These are phyloP conservation scores for Pythium oligandrum DNA, from an alignment of 352 stramenopile species.

Conservation along the genomic window DNA sequence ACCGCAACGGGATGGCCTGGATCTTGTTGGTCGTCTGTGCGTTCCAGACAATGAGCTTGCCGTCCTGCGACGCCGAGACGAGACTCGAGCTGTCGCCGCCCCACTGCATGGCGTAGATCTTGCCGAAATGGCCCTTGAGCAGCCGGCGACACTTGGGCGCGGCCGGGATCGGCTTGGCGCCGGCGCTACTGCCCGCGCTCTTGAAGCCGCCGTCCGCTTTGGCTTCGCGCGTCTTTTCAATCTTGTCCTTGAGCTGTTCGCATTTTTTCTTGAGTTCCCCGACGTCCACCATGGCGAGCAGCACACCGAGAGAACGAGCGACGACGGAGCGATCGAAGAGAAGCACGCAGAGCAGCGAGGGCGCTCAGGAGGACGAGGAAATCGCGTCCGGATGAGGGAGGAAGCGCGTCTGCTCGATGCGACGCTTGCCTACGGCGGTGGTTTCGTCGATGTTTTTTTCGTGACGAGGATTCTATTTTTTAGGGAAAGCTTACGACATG, in stretches of 20 bases:
- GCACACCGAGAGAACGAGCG: no score
- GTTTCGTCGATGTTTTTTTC: no score
- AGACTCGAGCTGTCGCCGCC: constrained; percentile 87
- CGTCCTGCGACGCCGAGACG: constrained; percentile 96
- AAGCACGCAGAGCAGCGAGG: no score
- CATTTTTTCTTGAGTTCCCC: constrained; percentile 86
- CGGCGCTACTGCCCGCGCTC: constrained; percentile 38
- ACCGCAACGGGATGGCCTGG: constrained; percentile 95
- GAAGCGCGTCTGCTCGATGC: no score
- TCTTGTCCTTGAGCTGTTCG: constrained; percentile 83
- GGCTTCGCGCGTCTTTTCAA: constrained; percentile 74
- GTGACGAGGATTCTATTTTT: no score
- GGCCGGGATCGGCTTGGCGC: constrained; percentile 75
- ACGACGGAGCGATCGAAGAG: no score
- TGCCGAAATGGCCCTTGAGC: constrained; percentile 99
- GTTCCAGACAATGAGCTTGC: constrained; percentile 99
- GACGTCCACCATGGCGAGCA: constrained; percentile 51
- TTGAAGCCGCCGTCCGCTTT: constrained; percentile 82
- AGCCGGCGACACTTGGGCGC: constrained; percentile 91
- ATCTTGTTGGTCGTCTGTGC: constrained; percentile 96
- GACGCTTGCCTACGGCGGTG: no score
- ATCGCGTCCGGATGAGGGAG: no score
- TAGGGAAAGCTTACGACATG: no score
- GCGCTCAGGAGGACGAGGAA: no score
- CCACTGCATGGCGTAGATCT: constrained; percentile 99